These are phyloP conservation scores for Eremochloa ophiuroides DNA, from an alignment of 176 grass and related monocot genomes.

Conservation along the genomic window DNA sequence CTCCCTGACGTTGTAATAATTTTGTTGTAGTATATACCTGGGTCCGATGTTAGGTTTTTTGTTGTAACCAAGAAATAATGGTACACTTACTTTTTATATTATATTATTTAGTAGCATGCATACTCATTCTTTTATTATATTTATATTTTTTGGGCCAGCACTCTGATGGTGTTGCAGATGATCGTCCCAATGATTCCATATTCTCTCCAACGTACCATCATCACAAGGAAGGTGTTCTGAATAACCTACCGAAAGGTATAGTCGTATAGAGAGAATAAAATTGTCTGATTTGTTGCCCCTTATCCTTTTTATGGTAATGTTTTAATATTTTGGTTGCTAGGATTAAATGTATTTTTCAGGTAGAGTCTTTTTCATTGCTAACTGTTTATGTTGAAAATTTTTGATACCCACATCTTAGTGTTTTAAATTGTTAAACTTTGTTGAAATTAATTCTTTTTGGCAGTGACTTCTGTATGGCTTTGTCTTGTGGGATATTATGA, in stretches of 20 bases:
- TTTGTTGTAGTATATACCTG: background rate
- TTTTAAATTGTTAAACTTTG: background rate
- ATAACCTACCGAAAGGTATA: slow-evolving; percentile 42
- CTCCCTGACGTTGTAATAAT: background rate
- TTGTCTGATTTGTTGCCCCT: background rate
- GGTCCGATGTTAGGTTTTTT: background rate
- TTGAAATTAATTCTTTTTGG: background rate
- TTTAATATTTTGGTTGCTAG: background rate
- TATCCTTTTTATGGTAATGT: background rate
- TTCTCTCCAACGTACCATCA: slow-evolving; percentile 88
- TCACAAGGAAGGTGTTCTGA: slow-evolving; percentile 52
- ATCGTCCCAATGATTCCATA: slow-evolving; percentile 48
- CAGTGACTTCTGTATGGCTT: background rate
- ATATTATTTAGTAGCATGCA: background rate
- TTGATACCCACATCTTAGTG: background rate
- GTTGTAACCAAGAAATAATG: background rate
- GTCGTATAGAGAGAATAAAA: background rate
- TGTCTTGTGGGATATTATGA: background rate
- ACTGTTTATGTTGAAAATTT: background rate
- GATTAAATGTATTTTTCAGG: background rate
- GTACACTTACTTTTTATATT: background rate
- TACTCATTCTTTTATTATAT: slow-evolving; percentile 9
- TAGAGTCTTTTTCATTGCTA: background rate
- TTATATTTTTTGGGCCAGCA: slow-evolving; percentile 22
- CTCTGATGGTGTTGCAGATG: slow-evolving; percentile 32